Evolutionary conservation across 2,329 filamentous ascomycete species (phyloP), one percentile per base, ranked within the genome.

Genomic region (Venturia nashicola): DNA sequence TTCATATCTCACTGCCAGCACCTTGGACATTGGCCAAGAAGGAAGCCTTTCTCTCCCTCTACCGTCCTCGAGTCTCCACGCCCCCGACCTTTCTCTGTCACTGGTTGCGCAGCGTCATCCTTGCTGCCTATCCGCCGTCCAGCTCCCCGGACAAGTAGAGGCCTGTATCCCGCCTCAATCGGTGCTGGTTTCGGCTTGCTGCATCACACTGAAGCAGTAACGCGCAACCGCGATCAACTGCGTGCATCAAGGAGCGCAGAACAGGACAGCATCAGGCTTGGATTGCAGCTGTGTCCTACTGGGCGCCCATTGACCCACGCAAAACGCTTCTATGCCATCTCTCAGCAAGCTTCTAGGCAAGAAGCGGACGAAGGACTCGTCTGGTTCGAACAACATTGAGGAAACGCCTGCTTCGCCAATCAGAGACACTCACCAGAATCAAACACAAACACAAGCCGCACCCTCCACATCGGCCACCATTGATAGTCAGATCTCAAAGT

Each of bases 321-420:
- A 54, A 27, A 63, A 63, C 61, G 61, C 61, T 63, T 57, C 48
- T 77, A 97, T 99, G 94, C 94, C 92, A 86, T 90, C 85, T 77
- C 85, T 97, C 82, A 91, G 91, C 77, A 57, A 57, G 51, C 91
- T 97, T 75, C 86, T 97, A 75, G 97, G 97, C 85, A 97, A 96
- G 85, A 96, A 96, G 84, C 88, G 91, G 85, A 96, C 91, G 79
- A 95, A 91, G 85, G 91, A 97, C 81, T 89, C 86, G 71, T 76
- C 78, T 70, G 78, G 80, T 74, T 75, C 76, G 70, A 82, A 79
- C 73, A 84, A 86, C 74, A 84, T 86, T 74, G 42, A 55, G 23
- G 83, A 59, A 63, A 82, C 84, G 74, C 86, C 90, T 75, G 83
- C 82, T 70, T 85, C 86, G 72, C 81, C 86, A 72, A 81, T 82